Evolutionary conservation across 1,139 yeast genomes (phyloP).

Genomic region (Suhomyces guaymorum): DNA sequence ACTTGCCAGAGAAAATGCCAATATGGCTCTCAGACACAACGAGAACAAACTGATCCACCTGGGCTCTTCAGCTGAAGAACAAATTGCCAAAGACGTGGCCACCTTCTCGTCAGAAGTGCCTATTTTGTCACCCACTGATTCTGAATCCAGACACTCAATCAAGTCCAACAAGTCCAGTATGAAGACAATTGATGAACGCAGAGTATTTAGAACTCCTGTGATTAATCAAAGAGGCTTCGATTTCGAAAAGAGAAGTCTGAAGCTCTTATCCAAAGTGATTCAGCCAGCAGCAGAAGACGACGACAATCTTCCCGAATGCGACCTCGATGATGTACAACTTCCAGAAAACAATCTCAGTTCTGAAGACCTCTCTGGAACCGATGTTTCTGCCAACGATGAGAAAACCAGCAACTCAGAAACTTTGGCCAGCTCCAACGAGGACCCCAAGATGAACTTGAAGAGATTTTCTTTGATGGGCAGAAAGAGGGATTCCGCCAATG

Average conservation of each 20-base stretch:
- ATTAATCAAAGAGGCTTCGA: slow-evolving; percentile 4
- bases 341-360: slow-evolving; percentile 6
- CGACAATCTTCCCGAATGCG: slow-evolving; percentile 18
- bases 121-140: neutral
- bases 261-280: neutral
- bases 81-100: slow-evolving; percentile 6
- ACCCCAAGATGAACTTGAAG: slow-evolving; percentile 12
- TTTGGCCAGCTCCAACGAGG: slow-evolving; percentile 10
- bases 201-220: slow-evolving; percentile 9
- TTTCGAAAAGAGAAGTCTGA: neutral
- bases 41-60: slow-evolving; percentile 8
- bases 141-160: slow-evolving; percentile 1
- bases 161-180: slow-evolving; percentile 1
- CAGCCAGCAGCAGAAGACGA: slow-evolving; percentile 6
- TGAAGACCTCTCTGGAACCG: slow-evolving; percentile 1
- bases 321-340: slow-evolving; percentile 16
- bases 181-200: slow-evolving; percentile 4
- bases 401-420: slow-evolving; percentile 12
- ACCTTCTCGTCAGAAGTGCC: slow-evolving; percentile 7
- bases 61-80: slow-evolving; percentile 5
- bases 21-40: slow-evolving; percentile 6
- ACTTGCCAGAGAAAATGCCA: slow-evolving; percentile 9
- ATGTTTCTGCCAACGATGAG: slow-evolving; percentile 11
- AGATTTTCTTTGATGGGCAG: slow-evolving; percentile 14
- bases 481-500: slow-evolving; percentile 12